A percentile compares a stretch with the other conserved stretches of the same genome.
Conservation (phyloP, 2,329 filamentous ascomycete species). For the Huntiella omanensis region DNA sequence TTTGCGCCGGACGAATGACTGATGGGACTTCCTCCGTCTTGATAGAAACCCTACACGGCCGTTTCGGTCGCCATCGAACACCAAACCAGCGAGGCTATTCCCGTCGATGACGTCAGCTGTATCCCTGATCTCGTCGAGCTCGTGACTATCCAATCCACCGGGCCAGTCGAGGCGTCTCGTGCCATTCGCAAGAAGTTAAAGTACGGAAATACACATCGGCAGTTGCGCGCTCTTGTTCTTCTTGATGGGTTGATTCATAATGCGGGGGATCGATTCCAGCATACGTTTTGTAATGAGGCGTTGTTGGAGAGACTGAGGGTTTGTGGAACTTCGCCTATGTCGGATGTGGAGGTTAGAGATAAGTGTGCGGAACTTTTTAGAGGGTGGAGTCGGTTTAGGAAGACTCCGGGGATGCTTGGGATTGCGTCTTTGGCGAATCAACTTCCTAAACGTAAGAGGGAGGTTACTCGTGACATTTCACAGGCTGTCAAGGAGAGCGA, state of each 20-base stretch:
- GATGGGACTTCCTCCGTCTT: background rate
- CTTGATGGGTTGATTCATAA: conserved; percentile 92
- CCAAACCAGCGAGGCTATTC: conserved; percentile 72
- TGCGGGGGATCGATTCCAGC: conserved; percentile 71
- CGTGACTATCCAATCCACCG: conserved; percentile 71
- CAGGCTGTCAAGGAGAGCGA: conserved; percentile 70
- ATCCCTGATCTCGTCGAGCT: conserved; percentile 91
- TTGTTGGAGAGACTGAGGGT: conserved; percentile 80
- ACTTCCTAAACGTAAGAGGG: conserved; percentile 48
- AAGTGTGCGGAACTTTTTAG: conserved; percentile 78
- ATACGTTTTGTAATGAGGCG: conserved; percentile 74
- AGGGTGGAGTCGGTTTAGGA: conserved; percentile 76
- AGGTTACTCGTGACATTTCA: conserved; percentile 57
- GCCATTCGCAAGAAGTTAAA: conserved; percentile 97
- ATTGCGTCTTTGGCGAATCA: conserved; percentile 63
- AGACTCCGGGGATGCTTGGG: conserved; percentile 58
- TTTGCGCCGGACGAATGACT: too few species aligned
- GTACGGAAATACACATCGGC: conserved; percentile 86
- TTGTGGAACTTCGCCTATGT: conserved; percentile 66
- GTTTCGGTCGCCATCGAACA: conserved; percentile 85
- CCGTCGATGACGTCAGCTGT: conserved; percentile 79
- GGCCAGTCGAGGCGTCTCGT: conserved; percentile 74
- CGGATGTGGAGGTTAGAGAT: conserved; percentile 66
- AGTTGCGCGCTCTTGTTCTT: conserved; percentile 72
- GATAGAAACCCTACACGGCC: conserved; percentile 67